Base-by-base conservation (phyloP, 2,329 filamentous ascomycete genomes). In the Penicillium griseofulvum region DNA sequence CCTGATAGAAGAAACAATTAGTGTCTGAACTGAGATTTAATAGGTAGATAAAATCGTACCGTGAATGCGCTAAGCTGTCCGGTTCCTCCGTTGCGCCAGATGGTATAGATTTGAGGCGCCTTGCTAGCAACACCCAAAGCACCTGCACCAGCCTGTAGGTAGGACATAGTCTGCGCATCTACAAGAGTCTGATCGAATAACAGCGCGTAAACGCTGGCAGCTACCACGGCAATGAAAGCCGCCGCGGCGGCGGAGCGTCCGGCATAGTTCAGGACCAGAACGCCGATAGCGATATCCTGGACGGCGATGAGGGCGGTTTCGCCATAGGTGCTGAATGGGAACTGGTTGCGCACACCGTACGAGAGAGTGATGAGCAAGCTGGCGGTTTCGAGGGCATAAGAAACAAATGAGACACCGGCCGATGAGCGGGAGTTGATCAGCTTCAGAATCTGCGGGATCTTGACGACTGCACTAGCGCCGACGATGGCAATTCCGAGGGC, bases 61-160 rank as follows among this genome's bases (percentile, higher is more conserved):
- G 94, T 90, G 74, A 97, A 97, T 49, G 94, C 93, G 71, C 91
- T 97, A 73, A 99, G 81, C 80, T 99, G 94, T 24, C 95, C 94
- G 5, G 94, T 99, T 37, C 90, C 87, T 43, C 92, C 92, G 75
- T 96, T 81, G 65, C 83, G 81, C 80, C 86, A 93, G 67, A 97
- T 91, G 16, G 92, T 88, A 55, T 86, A 74, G 67, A 99, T 97
- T 81, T 99, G 94, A 42, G 94, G 94, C 52, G 96, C 74, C 82
- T 99, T 99, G 79, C 89, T 94, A 14, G 90, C 89, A 36, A 97
- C 86, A 47, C 91, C 87, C 64, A 99, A 73, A 17, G 88, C 80
- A 37, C 92, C 93, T 0, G 92, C 91, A 47, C 88, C 89, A 16
- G 90, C 90, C 78, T 97, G 92, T 54, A 96, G 76, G 68, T 89